Percentiles rank a stretch among this genome's conserved stretches.
These are phyloP conservation scores for Colletotrichum truncatum DNA, from an alignment of 2,329 filamentous ascomycete species.

Conservation along the genomic window DNA sequence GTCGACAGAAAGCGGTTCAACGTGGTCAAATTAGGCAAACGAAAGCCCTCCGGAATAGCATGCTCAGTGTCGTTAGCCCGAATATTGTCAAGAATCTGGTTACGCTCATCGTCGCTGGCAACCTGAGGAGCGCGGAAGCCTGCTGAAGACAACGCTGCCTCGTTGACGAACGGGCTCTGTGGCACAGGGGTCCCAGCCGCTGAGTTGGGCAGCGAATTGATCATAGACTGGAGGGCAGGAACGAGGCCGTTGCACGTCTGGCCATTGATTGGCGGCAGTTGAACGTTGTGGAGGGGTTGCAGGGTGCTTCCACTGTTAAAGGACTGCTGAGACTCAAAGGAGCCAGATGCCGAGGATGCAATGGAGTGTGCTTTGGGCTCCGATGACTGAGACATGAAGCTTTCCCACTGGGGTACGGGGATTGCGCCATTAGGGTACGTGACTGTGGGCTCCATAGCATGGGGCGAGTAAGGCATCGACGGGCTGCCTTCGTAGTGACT, in stretches of 20 bases:
- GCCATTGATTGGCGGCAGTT: constrained; percentile 76
- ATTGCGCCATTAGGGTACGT: constrained; percentile 82
- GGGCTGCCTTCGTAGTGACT: constrained; percentile 65
- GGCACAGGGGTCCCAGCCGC: constrained; percentile 76
- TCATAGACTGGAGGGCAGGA: constrained; percentile 76
- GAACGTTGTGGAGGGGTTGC: constrained; percentile 63
- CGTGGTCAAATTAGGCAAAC: constrained; percentile 80
- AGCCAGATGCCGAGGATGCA: constrained; percentile 69
- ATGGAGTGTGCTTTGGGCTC: constrained; percentile 82
- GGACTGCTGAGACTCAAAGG: constrained; percentile 74
- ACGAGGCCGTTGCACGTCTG: constrained; percentile 68
- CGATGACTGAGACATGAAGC: constrained; percentile 77
- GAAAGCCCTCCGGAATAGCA: constrained; percentile 88
- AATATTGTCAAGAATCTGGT: constrained; percentile 86
- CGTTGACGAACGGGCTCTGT: constrained; percentile 75
- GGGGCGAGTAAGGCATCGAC: constrained; percentile 77
- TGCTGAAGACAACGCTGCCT: constrained; percentile 62
- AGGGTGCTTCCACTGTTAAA: constrained; percentile 67
- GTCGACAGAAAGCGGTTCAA: constrained; percentile 94
- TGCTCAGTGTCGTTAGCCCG: constrained; percentile 82
- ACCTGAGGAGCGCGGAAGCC: constrained; percentile 81
- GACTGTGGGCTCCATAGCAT: constrained; percentile 79
- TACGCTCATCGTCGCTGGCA: constrained; percentile 83
- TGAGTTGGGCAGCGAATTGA: constrained; percentile 75
- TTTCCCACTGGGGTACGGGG: constrained; percentile 88